These are phyloP conservation scores for Lentinula raphanica DNA, from an alignment of 768 basidiomycete species.

Conservation along the genomic window DNA sequence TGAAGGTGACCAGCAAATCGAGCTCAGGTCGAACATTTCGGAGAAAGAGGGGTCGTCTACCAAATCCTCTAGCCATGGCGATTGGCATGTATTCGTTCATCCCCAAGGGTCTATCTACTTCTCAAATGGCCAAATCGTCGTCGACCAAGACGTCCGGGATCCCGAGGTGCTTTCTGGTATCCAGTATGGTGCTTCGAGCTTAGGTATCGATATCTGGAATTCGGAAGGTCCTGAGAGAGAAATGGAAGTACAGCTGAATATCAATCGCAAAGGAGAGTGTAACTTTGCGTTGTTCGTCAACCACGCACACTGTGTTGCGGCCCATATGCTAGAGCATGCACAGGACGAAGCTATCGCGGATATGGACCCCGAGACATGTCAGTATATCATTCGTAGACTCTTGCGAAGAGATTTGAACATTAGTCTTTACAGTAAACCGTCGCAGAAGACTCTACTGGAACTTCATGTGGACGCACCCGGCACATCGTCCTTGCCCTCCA, in stretches of 20 bases:
- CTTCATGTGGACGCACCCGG: conserved; percentile 44
- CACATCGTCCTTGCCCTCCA: conserved; percentile 36
- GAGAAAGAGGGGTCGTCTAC: conserved; percentile 7
- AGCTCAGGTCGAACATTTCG: not conserved
- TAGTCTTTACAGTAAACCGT: conserved; percentile 31
- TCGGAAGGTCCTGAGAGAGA: conserved; percentile 17
- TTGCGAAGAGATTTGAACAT: not conserved
- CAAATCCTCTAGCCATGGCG: conserved; percentile 9
- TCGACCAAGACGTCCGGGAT: conserved; percentile 47
- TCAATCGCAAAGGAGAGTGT: conserved; percentile 5
- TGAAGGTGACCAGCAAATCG: not conserved
- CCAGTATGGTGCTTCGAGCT: conserved; percentile 18
- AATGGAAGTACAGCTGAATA: conserved; percentile 40
- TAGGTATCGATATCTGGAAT: conserved; percentile 25
- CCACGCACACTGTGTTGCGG: conserved; percentile 43
- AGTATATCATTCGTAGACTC: not conserved
- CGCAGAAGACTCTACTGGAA: conserved; percentile 48
- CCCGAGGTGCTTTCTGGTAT: conserved; percentile 11
- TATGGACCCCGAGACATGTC: not conserved
- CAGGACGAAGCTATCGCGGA: not conserved
- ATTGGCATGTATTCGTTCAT: conserved; percentile 40
- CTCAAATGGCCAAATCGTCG: conserved; percentile 33
- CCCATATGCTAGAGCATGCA: conserved; percentile 22
- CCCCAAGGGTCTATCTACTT: conserved; percentile 51
- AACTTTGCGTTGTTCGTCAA: conserved; percentile 32